Evolutionary conservation across 495 filamentous ascomycete genomes (phyloP), one percentile per base, ranked within the genome.

Genomic region (Aspergillus panamensis): DNA sequence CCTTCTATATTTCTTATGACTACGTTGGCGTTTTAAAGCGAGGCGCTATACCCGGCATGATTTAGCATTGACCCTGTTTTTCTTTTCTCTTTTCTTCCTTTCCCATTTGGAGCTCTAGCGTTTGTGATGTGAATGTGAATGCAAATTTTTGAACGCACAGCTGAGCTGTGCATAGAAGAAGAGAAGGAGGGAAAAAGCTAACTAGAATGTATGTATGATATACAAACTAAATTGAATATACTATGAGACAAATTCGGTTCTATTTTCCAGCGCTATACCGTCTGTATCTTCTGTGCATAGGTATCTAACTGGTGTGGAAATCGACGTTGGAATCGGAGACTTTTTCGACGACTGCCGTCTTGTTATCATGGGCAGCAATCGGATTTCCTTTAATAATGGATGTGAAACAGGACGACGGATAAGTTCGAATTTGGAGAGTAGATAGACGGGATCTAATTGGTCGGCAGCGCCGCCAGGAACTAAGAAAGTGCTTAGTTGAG

Each of bases 11-110:
- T 6, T 44, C 17, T 25, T 35, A 0, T 29, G 9, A 29, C 43
- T 42, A 13, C n/a, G 30, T 62, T 48, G 37, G 43, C 35, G 33
- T 57, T 62, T 17, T 68, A 55, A 25, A 66, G 71, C 70, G 62
- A 72, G 70, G 69, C 70, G 65, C 66, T 70, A 73, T 74, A 74
- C 72, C 71, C 70, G 62, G 69, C 65, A 66, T 58, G 29, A 31
- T 25, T 25, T 2, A 45, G 47, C 48, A 58, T 62, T 54, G 51
- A 13, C 44, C 35, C 33, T 52, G 62, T 57, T 45, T 17, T 14
- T 20, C 1, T 42, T 42, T 48, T 35, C 9, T 42, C 32, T 52
- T 63, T 57, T 45, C n/a, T 14, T 20, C 0, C 42, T 31, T 48
- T 35, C 9, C 10, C 25, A 25, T 25, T 25, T 49, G 25, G 20